A percentile compares a stretch with the other conserved stretches of the same genome.
Evolutionary conservation across 2,329 filamentous ascomycete genomes (phyloP).

Genomic region (Plenodomus biglobosus): DNA sequence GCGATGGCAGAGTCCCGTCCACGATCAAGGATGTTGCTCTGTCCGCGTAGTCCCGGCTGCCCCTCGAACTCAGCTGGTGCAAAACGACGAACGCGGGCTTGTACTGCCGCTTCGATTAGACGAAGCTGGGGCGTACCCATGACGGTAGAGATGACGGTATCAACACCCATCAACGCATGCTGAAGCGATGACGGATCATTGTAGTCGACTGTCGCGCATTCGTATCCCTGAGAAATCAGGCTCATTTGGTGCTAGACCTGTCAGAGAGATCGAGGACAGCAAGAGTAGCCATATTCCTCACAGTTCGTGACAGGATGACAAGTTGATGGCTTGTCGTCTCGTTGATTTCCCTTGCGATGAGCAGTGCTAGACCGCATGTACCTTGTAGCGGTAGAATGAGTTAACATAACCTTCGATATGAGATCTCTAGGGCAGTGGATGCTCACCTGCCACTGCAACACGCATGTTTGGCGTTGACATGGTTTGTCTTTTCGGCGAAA

Average conservation of each 20-base stretch:
- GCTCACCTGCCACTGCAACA: constrained; percentile 56
- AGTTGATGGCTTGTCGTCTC: constrained; percentile 66
- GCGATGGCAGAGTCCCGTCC: constrained; percentile 60
- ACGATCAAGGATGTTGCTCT: constrained; percentile 63
- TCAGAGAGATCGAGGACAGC: neutral
- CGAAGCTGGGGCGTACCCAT: constrained; percentile 66
- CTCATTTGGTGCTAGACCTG: constrained; percentile 55
- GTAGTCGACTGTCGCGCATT: constrained; percentile 71
- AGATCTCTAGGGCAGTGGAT: neutral
- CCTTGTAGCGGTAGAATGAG: constrained; percentile 35
- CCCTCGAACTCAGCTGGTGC: constrained; percentile 78
- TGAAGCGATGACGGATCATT: constrained; percentile 58
- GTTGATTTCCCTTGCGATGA: constrained; percentile 62
- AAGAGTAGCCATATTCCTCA: too few species aligned
- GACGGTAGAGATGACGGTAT: constrained; percentile 75
- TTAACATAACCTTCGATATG: neutral
- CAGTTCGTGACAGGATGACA: constrained; percentile 68
- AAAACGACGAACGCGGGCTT: constrained; percentile 66
- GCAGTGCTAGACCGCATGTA: constrained; percentile 60
- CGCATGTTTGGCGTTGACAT: constrained; percentile 53
- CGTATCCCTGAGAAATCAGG: constrained; percentile 60
- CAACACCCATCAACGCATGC: constrained; percentile 69
- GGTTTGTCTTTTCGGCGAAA: constrained; percentile 14
- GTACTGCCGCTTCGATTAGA: constrained; percentile 70
- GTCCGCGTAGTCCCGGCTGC: constrained; percentile 56